Conservation (phyloP, 2,329 filamentous ascomycete species). For the Colletotrichum trifolii region DNA sequence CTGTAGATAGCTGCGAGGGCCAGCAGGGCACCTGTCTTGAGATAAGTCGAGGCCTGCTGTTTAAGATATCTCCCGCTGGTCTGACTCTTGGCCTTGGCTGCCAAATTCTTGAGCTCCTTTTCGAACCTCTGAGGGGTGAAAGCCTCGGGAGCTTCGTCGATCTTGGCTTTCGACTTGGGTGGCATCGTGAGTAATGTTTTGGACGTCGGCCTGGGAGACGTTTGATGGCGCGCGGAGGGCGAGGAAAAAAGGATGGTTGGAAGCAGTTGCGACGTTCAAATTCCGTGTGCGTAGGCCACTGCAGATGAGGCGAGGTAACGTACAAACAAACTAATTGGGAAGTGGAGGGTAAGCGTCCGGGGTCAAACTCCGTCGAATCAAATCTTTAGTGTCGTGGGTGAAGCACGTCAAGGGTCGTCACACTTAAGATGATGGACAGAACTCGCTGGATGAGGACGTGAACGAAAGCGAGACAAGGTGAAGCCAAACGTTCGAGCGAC, state of each 20-base stretch:
- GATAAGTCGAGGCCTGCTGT: constrained; percentile 50
- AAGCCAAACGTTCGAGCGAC: too few species aligned
- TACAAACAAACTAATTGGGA: constrained; percentile 6
- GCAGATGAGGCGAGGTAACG: neutral
- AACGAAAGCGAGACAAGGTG: neutral
- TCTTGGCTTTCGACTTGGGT: constrained; percentile 28
- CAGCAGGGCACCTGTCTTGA: constrained; percentile 57
- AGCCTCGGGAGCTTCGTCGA: constrained; percentile 40
- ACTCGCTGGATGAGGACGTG: neutral
- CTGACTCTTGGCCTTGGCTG: constrained; percentile 54
- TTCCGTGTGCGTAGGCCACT: too few species aligned
- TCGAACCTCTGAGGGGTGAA: constrained; percentile 65
- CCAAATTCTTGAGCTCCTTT: constrained; percentile 63
- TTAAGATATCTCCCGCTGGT: constrained; percentile 44
- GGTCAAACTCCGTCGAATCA: neutral
- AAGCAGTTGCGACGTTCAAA: too few species aligned
- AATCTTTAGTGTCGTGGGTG: too few species aligned
- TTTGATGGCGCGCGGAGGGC: neutral
- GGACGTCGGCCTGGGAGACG: neutral
- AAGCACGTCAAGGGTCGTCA: too few species aligned
- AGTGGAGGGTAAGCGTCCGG: constrained; percentile 14
- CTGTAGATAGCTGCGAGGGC: constrained; percentile 72
- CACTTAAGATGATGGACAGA: too few species aligned
- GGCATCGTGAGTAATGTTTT: constrained; percentile 21
- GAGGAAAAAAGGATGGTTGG: neutral